A percentile compares a stretch with the other conserved stretches of the same genome.
These are phyloP conservation scores for Blastocrithidia nonstop DNA, from an alignment of 208 protist species.

Conservation along the genomic window DNA sequence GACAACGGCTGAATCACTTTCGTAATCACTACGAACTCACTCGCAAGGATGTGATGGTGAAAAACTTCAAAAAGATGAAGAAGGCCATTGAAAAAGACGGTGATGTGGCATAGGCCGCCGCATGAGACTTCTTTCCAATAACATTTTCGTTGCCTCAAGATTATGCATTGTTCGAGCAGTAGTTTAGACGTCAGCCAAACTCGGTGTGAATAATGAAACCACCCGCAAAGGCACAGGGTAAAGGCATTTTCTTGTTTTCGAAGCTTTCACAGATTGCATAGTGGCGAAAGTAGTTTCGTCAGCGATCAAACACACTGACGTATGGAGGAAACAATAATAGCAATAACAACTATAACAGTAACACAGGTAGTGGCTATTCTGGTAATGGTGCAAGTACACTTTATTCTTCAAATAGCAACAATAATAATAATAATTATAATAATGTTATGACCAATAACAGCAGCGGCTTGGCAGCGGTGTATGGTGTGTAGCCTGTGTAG, in stretches of 20 bases:
- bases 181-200: conserved; percentile 85
- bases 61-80: conserved; percentile 90
- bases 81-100: conserved; percentile 73
- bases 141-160: conserved; percentile 92
- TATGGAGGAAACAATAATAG: conserved; percentile 5
- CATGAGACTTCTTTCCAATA: conserved; percentile 88
- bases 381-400: not conserved
- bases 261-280: conserved; percentile 91
- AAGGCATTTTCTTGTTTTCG: conserved; percentile 95
- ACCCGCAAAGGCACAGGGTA: conserved; percentile 89
- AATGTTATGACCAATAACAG: not conserved
- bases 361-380: not conserved
- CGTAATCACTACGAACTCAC: conserved; percentile 95
- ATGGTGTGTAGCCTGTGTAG: conserved; percentile 47
- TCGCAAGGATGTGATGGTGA: conserved; percentile 91
- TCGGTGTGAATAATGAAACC: conserved; percentile 96
- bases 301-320: conserved; percentile 25
- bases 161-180: conserved; percentile 90
- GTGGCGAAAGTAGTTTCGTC: conserved; percentile 83
- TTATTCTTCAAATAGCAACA: not conserved
- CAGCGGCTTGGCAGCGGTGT: conserved; percentile 5
- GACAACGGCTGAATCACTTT: conserved; percentile 90
- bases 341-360: conserved; percentile 2
- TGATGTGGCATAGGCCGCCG: conserved; percentile 53
- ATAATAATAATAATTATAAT: conserved; percentile 2